Evolutionary conservation across 176 grass and related monocot genomes (phyloP).

Genomic region (Phoenix roebelenii): DNA sequence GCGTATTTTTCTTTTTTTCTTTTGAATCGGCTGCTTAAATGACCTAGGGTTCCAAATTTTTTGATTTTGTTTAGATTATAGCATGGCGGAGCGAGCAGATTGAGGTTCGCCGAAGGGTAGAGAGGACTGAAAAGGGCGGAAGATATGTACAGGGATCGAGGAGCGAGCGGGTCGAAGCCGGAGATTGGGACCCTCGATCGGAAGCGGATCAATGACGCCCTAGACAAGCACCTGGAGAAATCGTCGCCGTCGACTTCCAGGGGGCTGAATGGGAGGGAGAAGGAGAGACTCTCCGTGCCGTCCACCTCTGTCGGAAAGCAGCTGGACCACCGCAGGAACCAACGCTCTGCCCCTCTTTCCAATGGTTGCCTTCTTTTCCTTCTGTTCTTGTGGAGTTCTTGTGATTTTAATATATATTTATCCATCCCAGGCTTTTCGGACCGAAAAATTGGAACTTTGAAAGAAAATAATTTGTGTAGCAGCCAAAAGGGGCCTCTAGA

Average conservation of each 20-base stretch:
- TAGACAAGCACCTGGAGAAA: slow-evolving; percentile 67
- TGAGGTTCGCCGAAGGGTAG: too few relatives aligned
- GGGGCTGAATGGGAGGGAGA: slow-evolving; percentile 35
- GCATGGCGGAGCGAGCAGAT: too few relatives aligned
- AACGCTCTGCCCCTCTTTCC: slow-evolving; percentile 2
- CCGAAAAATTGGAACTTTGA: too few relatives aligned
- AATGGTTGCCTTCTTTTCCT: not conserved
- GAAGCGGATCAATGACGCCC: slow-evolving; percentile 59
- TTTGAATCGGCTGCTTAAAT: too few relatives aligned
- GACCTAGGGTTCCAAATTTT: too few relatives aligned
- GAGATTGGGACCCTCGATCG: slow-evolving; percentile 23
- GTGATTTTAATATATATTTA: too few relatives aligned
- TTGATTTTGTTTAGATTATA: too few relatives aligned
- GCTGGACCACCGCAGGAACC: not conserved
- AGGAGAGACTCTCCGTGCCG: slow-evolving; percentile 39
- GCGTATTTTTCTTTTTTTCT: too few relatives aligned
- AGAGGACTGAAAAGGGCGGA: not conserved
- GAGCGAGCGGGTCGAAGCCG: slow-evolving; percentile 23
- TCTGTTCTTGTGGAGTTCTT: too few relatives aligned
- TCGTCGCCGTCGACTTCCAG: slow-evolving; percentile 46
- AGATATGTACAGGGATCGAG: slow-evolving; percentile 47
- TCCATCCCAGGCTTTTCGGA: too few relatives aligned
- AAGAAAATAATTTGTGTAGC: too few relatives aligned
- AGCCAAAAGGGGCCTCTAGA: too few relatives aligned
- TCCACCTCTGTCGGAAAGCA: slow-evolving; percentile 23